These are phyloP conservation scores for Chloromonas sp. DNA, from an alignment of 163 green algal species.

Conservation along the genomic window DNA sequence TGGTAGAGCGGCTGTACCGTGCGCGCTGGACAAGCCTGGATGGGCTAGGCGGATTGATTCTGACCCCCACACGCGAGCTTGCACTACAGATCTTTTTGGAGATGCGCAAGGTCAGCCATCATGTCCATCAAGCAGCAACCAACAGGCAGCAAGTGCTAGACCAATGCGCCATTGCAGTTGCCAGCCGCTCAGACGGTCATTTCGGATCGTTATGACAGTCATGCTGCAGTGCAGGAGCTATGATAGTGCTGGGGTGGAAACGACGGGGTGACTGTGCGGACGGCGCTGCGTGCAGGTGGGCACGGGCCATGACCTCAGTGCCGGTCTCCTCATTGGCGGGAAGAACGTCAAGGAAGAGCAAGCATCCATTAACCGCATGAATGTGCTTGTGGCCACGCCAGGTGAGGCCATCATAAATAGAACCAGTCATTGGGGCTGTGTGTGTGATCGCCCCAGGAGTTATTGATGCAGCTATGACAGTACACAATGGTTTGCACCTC, in stretches of 20 bases:
- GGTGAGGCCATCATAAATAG: slow-evolving; percentile 24
- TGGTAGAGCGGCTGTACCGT: slow-evolving; percentile 87
- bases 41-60: slow-evolving; percentile 87
- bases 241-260: not conserved
- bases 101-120: slow-evolving; percentile 41
- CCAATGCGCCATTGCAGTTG: too few relatives aligned
- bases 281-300: slow-evolving; percentile 36
- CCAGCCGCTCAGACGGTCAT: too few relatives aligned
- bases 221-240: not conserved
- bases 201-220: too few relatives aligned
- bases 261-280: not conserved
- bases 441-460: too few relatives aligned
- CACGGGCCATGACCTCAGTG: slow-evolving; percentile 48
- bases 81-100: slow-evolving; percentile 85
- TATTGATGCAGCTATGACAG: not conserved
- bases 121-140: slow-evolving; percentile 4
- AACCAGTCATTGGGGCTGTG: not conserved
- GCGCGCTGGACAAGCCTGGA: slow-evolving; percentile 76
- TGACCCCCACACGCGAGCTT: slow-evolving; percentile 93
- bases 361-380: slow-evolving; percentile 64
- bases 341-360: slow-evolving; percentile 84
- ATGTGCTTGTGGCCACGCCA: slow-evolving; percentile 83
- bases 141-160: not conserved
- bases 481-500: not conserved
- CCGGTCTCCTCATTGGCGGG: slow-evolving; percentile 92